phyloP scores from a whole-genome alignment of 306 rosid species.

The Erythrophleum fordii region DNA sequence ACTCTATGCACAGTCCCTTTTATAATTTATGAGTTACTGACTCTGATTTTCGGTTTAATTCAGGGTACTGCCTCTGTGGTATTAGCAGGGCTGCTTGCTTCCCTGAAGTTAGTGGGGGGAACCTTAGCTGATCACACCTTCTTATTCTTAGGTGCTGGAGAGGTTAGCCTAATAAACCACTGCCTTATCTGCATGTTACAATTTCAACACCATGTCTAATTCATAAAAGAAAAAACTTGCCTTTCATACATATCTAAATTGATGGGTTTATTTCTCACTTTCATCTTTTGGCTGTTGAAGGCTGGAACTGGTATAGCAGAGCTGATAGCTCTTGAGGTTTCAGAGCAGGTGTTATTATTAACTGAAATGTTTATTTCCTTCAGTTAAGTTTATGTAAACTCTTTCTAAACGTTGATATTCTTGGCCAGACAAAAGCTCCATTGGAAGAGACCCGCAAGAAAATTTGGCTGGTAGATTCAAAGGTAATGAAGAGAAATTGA shows the following conservation, averaged over 20 bases:
- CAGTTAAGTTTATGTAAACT: conserved; percentile 4
- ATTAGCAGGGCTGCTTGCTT: conserved; percentile 85
- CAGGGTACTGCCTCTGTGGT: conserved; percentile 99
- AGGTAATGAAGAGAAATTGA: conserved; percentile 52
- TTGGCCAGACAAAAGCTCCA: conserved; percentile 74
- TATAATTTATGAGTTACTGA: conserved; percentile 36
- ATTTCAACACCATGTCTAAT: background rate
- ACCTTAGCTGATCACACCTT: conserved; percentile 87
- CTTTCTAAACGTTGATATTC: conserved; percentile 24
- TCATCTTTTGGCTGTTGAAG: conserved; percentile 58
- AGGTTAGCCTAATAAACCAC: conserved; percentile 54
- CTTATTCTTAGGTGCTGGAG: conserved; percentile 98
- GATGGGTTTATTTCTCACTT: conserved; percentile 42
- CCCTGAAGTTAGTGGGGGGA: conserved; percentile 87
- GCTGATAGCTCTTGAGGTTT: conserved; percentile 93
- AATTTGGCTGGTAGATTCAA: conserved; percentile 98
- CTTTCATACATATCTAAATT: background rate
- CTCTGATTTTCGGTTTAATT: conserved; percentile 37
- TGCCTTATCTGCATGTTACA: background rate
- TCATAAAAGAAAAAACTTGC: background rate
- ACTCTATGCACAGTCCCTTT: conserved; percentile 13
- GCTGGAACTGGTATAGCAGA: conserved; percentile 99
- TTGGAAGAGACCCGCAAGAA: conserved; percentile 88
- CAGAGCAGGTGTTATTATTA: conserved; percentile 76
- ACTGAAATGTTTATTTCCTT: conserved; percentile 10